Evolutionary conservation across 768 basidiomycete genomes (phyloP), one percentile per base, ranked within the genome.

Genomic region (Suillus ampliporus): DNA sequence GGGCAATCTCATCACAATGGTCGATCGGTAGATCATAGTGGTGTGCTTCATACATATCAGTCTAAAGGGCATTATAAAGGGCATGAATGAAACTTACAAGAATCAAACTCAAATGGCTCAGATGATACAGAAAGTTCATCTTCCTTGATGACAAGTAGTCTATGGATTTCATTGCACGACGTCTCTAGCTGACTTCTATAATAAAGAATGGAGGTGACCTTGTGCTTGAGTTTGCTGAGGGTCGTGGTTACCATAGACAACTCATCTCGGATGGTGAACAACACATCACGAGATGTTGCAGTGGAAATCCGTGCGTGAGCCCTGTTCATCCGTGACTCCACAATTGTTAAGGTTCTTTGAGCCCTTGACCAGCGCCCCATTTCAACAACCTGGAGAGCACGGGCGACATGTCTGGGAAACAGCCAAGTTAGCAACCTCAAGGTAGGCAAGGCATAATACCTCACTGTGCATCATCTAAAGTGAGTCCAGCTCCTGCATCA

Each of bases 1-100:
- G 73, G 3, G 67, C 64, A 21, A 66, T 41, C 38, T 61, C 61
- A 21, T 68, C 51, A n/a, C 61, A 56, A 6, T 58, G 50, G 28
- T 60, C 38, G 17, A 67, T 62, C 7, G 63, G 54, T 14, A 5
- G 23, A 4, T 60, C 23, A 17, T 57, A 62, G 19, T 65, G 44
- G 28, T 65, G 58, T 17, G 51, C 64, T 65, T 23, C 5, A 47
- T n/a, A 38, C 5, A 46, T 7, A 46, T 46, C 14, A 46, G 46
- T 46, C 11, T 2, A n/a, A 46, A n/a, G 21, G 21, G 21, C n/a
- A 21, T n/a, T 46, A 46, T n/a, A 8, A 21, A 46, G 44, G 44
- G 21, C 21, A 46, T 46, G 21, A 13, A 46, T 13, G 3, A 21
- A 11, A 46, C 44, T 46, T n/a, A 46, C 44, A 46, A 46, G 21